Evolutionary conservation across 2,329 filamentous ascomycete species (phyloP).

Genomic region (Aureobasidium sp.): DNA sequence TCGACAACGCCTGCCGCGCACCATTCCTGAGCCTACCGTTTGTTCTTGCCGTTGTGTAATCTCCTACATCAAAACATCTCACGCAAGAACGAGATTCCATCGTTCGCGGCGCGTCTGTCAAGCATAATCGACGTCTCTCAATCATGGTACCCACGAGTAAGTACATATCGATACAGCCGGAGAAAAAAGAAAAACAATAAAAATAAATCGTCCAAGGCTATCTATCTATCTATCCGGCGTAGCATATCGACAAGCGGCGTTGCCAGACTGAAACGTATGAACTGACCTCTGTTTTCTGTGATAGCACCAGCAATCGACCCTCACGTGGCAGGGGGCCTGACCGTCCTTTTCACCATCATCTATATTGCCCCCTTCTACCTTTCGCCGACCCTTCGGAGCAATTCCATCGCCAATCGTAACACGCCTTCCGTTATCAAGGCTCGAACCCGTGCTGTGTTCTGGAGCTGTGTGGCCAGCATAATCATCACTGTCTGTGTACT

Average conservation of each 20-base stretch:
- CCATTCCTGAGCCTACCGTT: slow-evolving; percentile 3
- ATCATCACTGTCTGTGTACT: slow-evolving; percentile 61
- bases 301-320: neutral
- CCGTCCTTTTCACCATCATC: slow-evolving; percentile 68
- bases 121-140: neutral
- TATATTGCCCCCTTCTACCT: slow-evolving; percentile 92
- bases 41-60: slow-evolving; percentile 7
- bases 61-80: slow-evolving; percentile 8
- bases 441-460: slow-evolving; percentile 70
- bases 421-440: slow-evolving; percentile 83
- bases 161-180: slow-evolving; percentile 1
- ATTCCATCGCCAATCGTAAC: slow-evolving; percentile 72
- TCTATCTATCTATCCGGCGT: slow-evolving; percentile 10
- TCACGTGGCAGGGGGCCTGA: slow-evolving; percentile 18
- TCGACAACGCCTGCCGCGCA: neutral
- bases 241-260: slow-evolving; percentile 12
- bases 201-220: neutral
- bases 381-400: slow-evolving; percentile 70
- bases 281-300: slow-evolving; percentile 5
- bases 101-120: neutral
- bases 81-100: slow-evolving; percentile 1
- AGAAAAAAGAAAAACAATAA: neutral
- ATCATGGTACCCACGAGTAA: slow-evolving; percentile 11
- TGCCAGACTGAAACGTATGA: neutral
- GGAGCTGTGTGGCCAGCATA: slow-evolving; percentile 66